Evolutionary conservation across 2,329 filamentous ascomycete species (phyloP), one percentile per base, ranked within the genome.

Genomic region (Periconia sp.): DNA sequence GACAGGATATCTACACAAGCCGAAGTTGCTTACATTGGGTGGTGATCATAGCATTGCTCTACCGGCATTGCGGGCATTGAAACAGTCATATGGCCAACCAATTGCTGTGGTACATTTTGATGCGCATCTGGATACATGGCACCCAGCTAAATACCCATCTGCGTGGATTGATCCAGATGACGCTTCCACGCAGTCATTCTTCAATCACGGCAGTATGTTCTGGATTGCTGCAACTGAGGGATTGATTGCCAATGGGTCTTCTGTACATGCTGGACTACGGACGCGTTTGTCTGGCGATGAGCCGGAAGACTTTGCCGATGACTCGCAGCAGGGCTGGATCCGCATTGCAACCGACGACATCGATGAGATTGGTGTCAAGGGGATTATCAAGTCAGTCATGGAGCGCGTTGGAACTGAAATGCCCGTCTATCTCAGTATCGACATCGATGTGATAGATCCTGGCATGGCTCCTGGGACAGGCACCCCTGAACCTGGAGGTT

Each of bases 121-220:
- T 41, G 76, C 76, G 15, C 89, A 95, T 66, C 78, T 94, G 2
- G 89, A 94, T 65, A 94, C 89, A 2, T 94, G 89, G 89, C 85
- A 92, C 65, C 88, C 89, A 2, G 81, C 78, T 17, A 86, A 89
- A 56, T 95, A 95, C 69, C 88, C 89, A 0, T 85, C 81, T 12
- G 83, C 85, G 41, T 96, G 91, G 91, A 66, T 78, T 10, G 73
- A 78, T 43, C 56, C 66, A 2, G 61, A 68, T 13, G 70, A 76
- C 39, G 69, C 76, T 5, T 80, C 79, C 3, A 79, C 83, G 46
- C 87, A 89, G 67, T 80, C 83, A 2, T 81, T 86, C 56, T 94
- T 95, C 74, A 95, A 86, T 62, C 91, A 96, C 69, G 91, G 92
- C 4, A 89, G 83, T 55, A 94, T 95, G 85, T 95, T 95, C 78